Evolutionary conservation across 495 filamentous ascomycete species (phyloP).

Genomic region (Penicillium ochrochloron): DNA sequence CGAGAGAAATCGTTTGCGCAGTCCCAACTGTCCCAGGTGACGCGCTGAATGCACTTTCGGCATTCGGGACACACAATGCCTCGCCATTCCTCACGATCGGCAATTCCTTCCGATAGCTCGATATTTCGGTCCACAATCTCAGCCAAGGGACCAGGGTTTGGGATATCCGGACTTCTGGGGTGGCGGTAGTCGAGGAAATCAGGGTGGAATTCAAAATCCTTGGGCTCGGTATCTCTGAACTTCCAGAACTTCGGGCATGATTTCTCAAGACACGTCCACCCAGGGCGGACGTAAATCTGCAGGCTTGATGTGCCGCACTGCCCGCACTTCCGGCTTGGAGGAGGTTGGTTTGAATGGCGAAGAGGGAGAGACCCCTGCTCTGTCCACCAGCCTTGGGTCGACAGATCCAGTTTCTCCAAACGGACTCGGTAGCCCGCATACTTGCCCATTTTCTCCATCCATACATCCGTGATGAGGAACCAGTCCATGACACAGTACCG

Average conservation of each 20-base stretch:
- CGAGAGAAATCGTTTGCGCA: conserved; percentile 43
- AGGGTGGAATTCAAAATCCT: conserved; percentile 55
- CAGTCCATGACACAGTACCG: conserved; percentile 73
- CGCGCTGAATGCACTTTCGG: conserved; percentile 62
- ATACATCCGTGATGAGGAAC: conserved; percentile 74
- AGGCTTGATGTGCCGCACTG: conserved; percentile 43
- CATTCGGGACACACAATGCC: conserved; percentile 80
- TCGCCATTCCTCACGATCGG: conserved; percentile 50
- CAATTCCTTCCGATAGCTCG: conserved; percentile 28
- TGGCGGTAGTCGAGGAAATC: conserved; percentile 59
- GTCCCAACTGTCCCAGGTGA: conserved; percentile 66
- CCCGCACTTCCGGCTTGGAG: conserved; percentile 40
- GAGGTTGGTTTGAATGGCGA: conserved; percentile 21
- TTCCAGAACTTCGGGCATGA: conserved; percentile 64
- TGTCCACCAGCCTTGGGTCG: conserved; percentile 71
- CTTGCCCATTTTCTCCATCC: conserved; percentile 62
- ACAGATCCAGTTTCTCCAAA: conserved; percentile 70
- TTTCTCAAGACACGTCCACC: conserved; percentile 73
- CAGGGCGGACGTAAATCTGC: conserved; percentile 53
- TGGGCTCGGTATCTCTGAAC: conserved; percentile 27
- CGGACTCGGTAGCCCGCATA: conserved; percentile 61
- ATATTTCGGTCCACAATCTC: conserved; percentile 8
- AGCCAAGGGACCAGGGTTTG: conserved; percentile 36
- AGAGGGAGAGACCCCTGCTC: conserved; percentile 31
- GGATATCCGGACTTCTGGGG: conserved; percentile 38